Evolutionary conservation across 164 flowering plant species (phyloP).

Genomic region (Piper betle): DNA sequence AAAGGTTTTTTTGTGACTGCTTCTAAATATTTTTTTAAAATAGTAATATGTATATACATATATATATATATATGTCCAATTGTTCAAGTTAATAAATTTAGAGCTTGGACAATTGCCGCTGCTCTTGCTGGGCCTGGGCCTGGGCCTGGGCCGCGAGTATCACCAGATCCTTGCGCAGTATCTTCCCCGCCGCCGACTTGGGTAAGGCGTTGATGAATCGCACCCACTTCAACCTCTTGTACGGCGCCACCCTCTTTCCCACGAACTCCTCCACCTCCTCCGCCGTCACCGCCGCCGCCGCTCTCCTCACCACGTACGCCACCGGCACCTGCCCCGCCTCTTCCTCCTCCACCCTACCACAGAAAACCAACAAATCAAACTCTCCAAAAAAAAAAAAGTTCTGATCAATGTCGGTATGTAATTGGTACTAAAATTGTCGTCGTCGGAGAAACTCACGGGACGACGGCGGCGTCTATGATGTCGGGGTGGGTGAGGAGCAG

Average conservation of each 20-base stretch:
- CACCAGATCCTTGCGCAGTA: slow-evolving; percentile 43
- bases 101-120: slow-evolving; percentile 29
- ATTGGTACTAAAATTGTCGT: background rate
- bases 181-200: slow-evolving; percentile 62
- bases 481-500: slow-evolving; percentile 45
- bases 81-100: slow-evolving; percentile 3
- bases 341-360: slow-evolving; percentile 50
- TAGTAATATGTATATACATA: too few relatives aligned
- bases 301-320: slow-evolving; percentile 52
- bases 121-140: slow-evolving; percentile 10
- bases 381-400: background rate
- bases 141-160: slow-evolving; percentile 14
- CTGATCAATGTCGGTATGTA: background rate
- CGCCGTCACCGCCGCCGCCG: slow-evolving; percentile 28
- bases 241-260: slow-evolving; percentile 53
- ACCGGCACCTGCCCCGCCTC: slow-evolving; percentile 61
- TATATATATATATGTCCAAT: too few relatives aligned
- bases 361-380: background rate
- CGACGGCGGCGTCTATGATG: slow-evolving; percentile 58
- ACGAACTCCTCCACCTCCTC: slow-evolving; percentile 49
- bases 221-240: slow-evolving; percentile 53
- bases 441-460: slow-evolving; percentile 35
- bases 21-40: too few relatives aligned
- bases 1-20: too few relatives aligned
- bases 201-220: slow-evolving; percentile 38